Conservation (phyloP, 2,329 filamentous ascomycete genomes). For the Raffaelea arxii region DNA sequence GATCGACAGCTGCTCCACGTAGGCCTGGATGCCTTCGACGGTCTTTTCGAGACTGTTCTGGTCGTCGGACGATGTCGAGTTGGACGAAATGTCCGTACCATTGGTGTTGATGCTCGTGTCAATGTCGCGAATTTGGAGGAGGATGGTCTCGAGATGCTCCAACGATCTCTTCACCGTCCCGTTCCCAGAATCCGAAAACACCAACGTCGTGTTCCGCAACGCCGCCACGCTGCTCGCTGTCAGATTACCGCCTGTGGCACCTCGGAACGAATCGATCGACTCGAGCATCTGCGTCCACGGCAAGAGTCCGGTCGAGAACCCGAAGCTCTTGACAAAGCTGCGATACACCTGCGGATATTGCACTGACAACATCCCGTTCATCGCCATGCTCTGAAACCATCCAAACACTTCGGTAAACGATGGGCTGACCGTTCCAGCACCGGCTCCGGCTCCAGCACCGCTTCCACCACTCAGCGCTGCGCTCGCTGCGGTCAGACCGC, state of each 20-base stretch:
- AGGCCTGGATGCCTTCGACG: slow-evolving; percentile 71
- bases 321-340: slow-evolving; percentile 88
- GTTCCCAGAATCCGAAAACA: slow-evolving; percentile 57
- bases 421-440: slow-evolving; percentile 61
- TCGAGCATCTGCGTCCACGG: slow-evolving; percentile 72
- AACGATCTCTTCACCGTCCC: slow-evolving; percentile 33
- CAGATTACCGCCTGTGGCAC: slow-evolving; percentile 74
- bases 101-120: slow-evolving; percentile 34
- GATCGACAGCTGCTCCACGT: slow-evolving; percentile 73
- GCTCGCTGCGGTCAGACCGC: slow-evolving; percentile 60
- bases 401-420: slow-evolving; percentile 77
- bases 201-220: slow-evolving; percentile 65
- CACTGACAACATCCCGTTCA: slow-evolving; percentile 94
- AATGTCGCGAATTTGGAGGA: slow-evolving; percentile 32
- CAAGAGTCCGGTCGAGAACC: slow-evolving; percentile 76
- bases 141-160: slow-evolving; percentile 15
- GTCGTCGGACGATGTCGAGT: slow-evolving; percentile 15
- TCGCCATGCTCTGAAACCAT: slow-evolving; percentile 88
- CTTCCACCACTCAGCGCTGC: slow-evolving; percentile 32
- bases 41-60: slow-evolving; percentile 25
- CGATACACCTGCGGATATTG: slow-evolving; percentile 79
- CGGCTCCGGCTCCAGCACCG: slow-evolving; percentile 29
- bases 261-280: slow-evolving; percentile 76
- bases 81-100: slow-evolving; percentile 7
- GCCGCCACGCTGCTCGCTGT: slow-evolving; percentile 67